A percentile compares a stretch with the other conserved stretches of the same genome.
Conservation (phyloP, 225 moss, liverwort and hornwort genomes). For the Physcomitrium patens region DNA sequence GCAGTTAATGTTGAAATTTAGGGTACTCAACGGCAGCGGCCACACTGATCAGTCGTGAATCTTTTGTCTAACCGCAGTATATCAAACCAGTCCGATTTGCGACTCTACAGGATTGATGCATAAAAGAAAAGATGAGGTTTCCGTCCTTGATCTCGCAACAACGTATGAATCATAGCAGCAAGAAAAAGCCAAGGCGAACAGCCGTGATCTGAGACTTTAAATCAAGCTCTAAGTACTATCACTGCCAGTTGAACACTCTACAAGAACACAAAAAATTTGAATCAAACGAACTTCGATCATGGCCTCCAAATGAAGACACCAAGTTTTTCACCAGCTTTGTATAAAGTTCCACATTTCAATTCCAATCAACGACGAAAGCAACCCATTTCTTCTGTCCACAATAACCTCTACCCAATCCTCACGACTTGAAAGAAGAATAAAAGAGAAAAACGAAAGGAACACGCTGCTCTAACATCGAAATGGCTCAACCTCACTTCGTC, state of each 20-base stretch:
- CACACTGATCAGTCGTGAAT: no score
- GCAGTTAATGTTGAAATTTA: neutral
- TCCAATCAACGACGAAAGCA: neutral
- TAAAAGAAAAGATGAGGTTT: neutral
- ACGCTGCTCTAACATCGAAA: neutral
- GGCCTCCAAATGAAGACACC: neutral
- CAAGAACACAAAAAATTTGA: slow-evolving; percentile 25
- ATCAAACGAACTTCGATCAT: slow-evolving; percentile 6
- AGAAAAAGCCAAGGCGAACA: slow-evolving; percentile 2
- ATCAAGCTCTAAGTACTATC: slow-evolving; percentile 6
- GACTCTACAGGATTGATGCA: neutral
- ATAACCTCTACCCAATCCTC: slow-evolving; percentile 1
- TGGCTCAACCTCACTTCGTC: no score
- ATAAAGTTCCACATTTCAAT: neutral
- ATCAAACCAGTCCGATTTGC: slow-evolving; percentile 1
- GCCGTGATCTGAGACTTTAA: slow-evolving; percentile 1
- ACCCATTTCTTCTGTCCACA: neutral
- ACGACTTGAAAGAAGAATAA: neutral
- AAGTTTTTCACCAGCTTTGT: neutral
- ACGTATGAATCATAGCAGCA: slow-evolving; percentile 19
- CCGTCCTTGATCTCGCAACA: slow-evolving; percentile 1
- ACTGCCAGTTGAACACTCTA: slow-evolving; percentile 1
- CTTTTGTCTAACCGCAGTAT: neutral
- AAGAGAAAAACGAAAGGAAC: no score
- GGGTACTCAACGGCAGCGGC: neutral